phyloP scores from a whole-genome alignment of 2,329 filamentous ascomycete genomes.

The Calonectria pseudoreteaudii region DNA sequence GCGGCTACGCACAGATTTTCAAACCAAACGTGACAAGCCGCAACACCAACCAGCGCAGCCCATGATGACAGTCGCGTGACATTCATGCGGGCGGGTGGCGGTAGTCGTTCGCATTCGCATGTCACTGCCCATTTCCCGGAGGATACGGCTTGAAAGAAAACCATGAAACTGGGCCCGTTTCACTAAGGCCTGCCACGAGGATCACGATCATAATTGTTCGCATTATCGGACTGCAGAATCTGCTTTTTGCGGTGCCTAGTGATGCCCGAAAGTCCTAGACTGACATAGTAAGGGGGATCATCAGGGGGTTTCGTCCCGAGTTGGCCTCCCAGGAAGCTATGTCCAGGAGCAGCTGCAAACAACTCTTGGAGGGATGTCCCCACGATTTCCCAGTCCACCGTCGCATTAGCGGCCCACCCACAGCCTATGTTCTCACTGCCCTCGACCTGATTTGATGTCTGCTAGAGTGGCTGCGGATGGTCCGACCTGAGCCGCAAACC shows the following conservation, averaged over 20 bases:
- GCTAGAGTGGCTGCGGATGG: slow-evolving; percentile 25
- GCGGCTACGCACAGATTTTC: slow-evolving; percentile 34
- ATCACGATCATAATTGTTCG: neutral
- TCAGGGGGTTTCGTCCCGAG: slow-evolving; percentile 24
- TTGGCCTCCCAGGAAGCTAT: slow-evolving; percentile 22
- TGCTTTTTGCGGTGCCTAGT: slow-evolving; percentile 4
- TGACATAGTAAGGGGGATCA: slow-evolving; percentile 28
- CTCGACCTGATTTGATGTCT: slow-evolving; percentile 26
- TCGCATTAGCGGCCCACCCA: slow-evolving; percentile 3
- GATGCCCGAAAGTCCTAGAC: neutral
- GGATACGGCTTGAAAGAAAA: slow-evolving; percentile 12
- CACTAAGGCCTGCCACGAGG: slow-evolving; percentile 24
- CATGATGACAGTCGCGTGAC: slow-evolving; percentile 8
- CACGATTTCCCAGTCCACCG: slow-evolving; percentile 29
- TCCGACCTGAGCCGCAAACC: slow-evolving; percentile 28
- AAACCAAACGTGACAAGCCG: slow-evolving; percentile 32
- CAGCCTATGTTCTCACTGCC: neutral
- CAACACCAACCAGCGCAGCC: slow-evolving; percentile 17
- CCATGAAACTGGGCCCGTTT: slow-evolving; percentile 41
- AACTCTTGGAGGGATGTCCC: slow-evolving; percentile 9
- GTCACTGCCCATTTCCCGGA: neutral
- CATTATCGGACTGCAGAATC: neutral
- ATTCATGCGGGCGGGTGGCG: neutral
- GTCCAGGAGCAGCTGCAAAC: slow-evolving; percentile 18
- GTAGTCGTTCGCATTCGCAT: neutral